Conservation (phyloP, 208 protist species). For the Plasmodiophora brassicae region DNA sequence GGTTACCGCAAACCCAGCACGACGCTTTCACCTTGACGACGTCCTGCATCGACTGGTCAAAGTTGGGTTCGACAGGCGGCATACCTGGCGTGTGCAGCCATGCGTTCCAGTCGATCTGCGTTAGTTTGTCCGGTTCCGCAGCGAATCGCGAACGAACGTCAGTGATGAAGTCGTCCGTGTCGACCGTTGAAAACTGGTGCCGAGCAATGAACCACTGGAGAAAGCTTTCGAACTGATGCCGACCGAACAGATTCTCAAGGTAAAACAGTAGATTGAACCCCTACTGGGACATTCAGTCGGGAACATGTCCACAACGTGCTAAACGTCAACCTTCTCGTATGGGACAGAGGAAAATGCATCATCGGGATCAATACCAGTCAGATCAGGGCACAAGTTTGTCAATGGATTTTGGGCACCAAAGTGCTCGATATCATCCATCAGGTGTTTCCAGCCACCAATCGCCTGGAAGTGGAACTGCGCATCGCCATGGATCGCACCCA, state of each 20-base stretch:
- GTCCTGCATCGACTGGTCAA: neutral
- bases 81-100: slow-evolving; percentile 66
- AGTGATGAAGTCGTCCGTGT: slow-evolving; percentile 46
- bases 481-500: neutral
- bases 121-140: slow-evolving; percentile 40
- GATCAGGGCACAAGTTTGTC: slow-evolving; percentile 60
- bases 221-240: slow-evolving; percentile 33
- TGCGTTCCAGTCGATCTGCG: slow-evolving; percentile 62
- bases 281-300: too few relatives aligned
- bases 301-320: too few relatives aligned
- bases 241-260: slow-evolving; percentile 61
- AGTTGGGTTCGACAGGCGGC: slow-evolving; percentile 28
- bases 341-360: slow-evolving; percentile 74
- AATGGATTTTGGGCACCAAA: slow-evolving; percentile 51
- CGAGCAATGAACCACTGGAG: neutral
- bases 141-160: slow-evolving; percentile 50
- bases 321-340: slow-evolving; percentile 78
- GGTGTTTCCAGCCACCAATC: neutral
- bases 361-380: slow-evolving; percentile 66
- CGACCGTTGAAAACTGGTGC: slow-evolving; percentile 28
- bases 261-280: slow-evolving; percentile 68
- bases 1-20: neutral
- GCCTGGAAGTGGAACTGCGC: slow-evolving; percentile 32
- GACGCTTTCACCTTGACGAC: neutral
- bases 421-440: slow-evolving; percentile 55